Conservation (phyloP, 495 filamentous ascomycete species). For the Penicillium salamii region DNA sequence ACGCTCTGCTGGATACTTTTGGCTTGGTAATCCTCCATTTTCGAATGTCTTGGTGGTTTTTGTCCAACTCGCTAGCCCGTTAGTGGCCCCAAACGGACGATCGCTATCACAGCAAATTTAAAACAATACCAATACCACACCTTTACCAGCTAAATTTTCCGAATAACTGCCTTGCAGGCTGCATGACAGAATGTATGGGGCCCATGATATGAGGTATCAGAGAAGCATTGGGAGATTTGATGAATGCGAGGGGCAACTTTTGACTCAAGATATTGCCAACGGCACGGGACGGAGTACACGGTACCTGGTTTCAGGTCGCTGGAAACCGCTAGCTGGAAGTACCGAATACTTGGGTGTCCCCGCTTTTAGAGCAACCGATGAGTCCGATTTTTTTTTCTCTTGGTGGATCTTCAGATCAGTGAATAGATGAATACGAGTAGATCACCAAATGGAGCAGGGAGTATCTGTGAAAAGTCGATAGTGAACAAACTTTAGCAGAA, state of each 20-base stretch:
- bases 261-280: neutral
- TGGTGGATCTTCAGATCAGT: neutral
- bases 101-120: conserved; percentile 21
- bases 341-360: neutral
- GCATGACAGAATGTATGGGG: neutral
- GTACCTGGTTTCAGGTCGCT: neutral
- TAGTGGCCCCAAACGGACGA: conserved; percentile 12
- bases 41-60: too few relatives aligned
- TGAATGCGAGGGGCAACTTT: neutral
- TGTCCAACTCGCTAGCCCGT: conserved; percentile 10
- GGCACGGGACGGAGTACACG: neutral
- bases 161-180: conserved; percentile 1
- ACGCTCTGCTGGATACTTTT: too few relatives aligned
- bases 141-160: neutral
- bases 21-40: too few relatives aligned
- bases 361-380: neutral
- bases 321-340: neutral
- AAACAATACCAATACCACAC: neutral
- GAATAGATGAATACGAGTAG: neutral
- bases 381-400: neutral
- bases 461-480: too few relatives aligned
- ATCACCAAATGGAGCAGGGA: neutral
- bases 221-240: neutral
- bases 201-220: conserved; percentile 1
- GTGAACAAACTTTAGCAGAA: neutral